Evolutionary conservation across 2,329 filamentous ascomycete species (phyloP), one percentile per base, ranked within the genome.

Genomic region (Exserohilum rostratum): DNA sequence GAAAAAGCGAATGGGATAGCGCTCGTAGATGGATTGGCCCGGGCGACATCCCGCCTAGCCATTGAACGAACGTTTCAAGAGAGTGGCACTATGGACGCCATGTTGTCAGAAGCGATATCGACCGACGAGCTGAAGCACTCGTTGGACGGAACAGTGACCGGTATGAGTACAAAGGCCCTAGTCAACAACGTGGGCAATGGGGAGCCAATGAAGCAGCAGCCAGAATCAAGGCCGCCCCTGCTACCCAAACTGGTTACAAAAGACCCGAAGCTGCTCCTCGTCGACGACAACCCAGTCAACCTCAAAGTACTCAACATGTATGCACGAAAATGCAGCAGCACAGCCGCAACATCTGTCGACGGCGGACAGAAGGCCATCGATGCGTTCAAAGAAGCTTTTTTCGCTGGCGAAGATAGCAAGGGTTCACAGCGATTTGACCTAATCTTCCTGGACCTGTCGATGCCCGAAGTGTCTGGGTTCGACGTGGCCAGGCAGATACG

Each of bases 301-400:
- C 51, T 54, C 35, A 54, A 54, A 35, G 46, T 54, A 6, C 40
- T 54, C 4, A 29, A 33, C 18, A 54, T 54, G 51, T 54, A 54
- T 30, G 51, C 51, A 25, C 34, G 29, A 11, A 54, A 50, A 34
- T 54, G 46, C 37, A 54, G 51, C 20, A 46, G 38, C 15, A 34
- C 5, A 17, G 31, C 39, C n/a, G 39, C 51, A n/a, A 50, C 29
- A 2, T 45, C 51, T n/a, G 51, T 46, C 5, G 47, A 48, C 15
- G 46, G 51, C 13, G 51, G 51, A 1, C 51, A 46, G 37, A 42
- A 54, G 25, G 51, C 51, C 27, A 54, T 54, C 18, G 51, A 54
- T 10, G 51, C 51, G 1, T 50, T 50, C 40, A 46, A 18, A 27
- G 17, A 27, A 22, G 34, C 46, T 3, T 30, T 46, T 7, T 31